phyloP scores from a whole-genome alignment of 352 stramenopile genomes.

The Elongisporangium senticosum region DNA sequence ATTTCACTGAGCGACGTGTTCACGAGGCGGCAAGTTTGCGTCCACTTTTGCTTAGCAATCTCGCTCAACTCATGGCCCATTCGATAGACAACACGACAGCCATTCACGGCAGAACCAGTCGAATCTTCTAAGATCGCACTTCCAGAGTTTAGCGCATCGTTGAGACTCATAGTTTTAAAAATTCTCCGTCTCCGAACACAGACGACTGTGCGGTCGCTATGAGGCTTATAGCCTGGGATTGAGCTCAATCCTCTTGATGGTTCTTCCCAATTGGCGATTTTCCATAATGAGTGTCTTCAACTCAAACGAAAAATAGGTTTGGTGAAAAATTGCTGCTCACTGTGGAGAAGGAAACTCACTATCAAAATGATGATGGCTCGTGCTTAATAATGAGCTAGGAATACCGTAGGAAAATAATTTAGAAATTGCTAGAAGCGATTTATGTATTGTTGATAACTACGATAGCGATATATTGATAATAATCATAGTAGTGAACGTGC shows the following conservation, averaged over 20 bases:
- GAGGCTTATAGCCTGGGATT: neutral
- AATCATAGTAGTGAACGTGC: too few relatives aligned
- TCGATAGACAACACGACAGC: neutral
- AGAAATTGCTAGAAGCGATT: too few relatives aligned
- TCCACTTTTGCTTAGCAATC: neutral
- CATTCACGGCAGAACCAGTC: neutral
- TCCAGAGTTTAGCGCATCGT: neutral
- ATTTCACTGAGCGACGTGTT: neutral
- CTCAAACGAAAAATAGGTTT: too few relatives aligned
- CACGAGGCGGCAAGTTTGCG: slow-evolving; percentile 3
- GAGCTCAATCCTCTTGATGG: neutral
- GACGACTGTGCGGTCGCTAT: neutral
- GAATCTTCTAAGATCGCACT: neutral
- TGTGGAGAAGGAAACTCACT: too few relatives aligned
- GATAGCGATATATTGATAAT: too few relatives aligned
- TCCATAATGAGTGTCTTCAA: too few relatives aligned
- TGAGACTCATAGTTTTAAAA: neutral
- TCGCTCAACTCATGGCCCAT: neutral
- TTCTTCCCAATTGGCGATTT: too few relatives aligned
- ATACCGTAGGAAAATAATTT: too few relatives aligned
- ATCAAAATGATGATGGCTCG: too few relatives aligned
- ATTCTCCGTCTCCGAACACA: neutral
- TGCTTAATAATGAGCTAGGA: too few relatives aligned
- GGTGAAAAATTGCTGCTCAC: too few relatives aligned
- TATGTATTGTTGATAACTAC: too few relatives aligned